Evolutionary conservation across 176 grass and related monocot genomes (phyloP).

Genomic region (Pontederia paniculata): DNA sequence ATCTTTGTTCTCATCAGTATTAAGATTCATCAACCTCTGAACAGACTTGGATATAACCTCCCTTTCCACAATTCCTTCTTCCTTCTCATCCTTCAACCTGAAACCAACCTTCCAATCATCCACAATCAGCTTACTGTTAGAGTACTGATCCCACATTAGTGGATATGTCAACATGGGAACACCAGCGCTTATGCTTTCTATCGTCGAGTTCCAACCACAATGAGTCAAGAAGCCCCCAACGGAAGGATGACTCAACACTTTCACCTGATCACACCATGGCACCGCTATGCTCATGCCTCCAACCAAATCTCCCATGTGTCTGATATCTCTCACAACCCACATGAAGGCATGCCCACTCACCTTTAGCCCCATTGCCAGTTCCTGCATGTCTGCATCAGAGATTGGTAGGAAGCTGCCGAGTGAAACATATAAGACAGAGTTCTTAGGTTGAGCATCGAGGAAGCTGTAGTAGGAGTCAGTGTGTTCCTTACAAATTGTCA

Average conservation of each 20-base stretch:
- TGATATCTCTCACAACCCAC: conserved; percentile 33
- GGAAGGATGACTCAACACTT: conserved; percentile 41
- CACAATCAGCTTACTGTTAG: conserved; percentile 29
- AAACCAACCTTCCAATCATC: conserved; percentile 49
- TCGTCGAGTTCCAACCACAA: conserved; percentile 67
- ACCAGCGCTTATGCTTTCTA: conserved; percentile 36
- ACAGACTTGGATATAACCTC: conserved; percentile 21
- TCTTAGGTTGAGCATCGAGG: conserved; percentile 34
- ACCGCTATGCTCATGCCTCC: conserved; percentile 39
- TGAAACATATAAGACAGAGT: conserved; percentile 55
- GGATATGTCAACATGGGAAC: conserved; percentile 46
- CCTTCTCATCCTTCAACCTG: conserved; percentile 25
- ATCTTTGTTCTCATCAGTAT: conserved; percentile 16
- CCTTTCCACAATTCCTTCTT: conserved; percentile 18
- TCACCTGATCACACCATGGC: conserved; percentile 58
- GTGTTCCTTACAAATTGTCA: conserved; percentile 1
- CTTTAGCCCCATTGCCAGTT: conserved; percentile 32
- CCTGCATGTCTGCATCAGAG: conserved; percentile 27
- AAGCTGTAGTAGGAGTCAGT: conserved; percentile 21
- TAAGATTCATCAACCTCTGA: conserved; percentile 45
- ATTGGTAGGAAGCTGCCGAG: conserved; percentile 50
- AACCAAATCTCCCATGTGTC: background rate
- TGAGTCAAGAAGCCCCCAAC: conserved; percentile 58
- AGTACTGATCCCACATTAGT: conserved; percentile 45
- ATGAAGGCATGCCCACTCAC: conserved; percentile 33